Conservation (phyloP, 2,329 filamentous ascomycete species). For the Juglanconis oblonga region DNA sequence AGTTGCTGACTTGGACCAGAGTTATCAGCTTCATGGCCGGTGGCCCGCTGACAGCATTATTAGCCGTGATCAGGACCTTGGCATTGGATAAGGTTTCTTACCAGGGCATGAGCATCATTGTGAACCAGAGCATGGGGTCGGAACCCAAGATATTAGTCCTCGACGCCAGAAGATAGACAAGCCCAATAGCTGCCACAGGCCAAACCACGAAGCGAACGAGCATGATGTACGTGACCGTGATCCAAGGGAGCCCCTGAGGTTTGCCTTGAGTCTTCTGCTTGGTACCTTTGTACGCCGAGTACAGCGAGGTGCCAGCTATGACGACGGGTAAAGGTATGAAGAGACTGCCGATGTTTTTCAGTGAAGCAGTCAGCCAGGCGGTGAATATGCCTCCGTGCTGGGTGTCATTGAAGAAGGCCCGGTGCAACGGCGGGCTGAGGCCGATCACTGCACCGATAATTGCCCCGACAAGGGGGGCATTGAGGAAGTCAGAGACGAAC, state of each 20-base stretch:
- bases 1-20: conserved; percentile 41
- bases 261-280: conserved; percentile 25
- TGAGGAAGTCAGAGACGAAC: conserved; percentile 49
- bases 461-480: conserved; percentile 60
- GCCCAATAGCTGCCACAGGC: conserved; percentile 52
- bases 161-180: conserved; percentile 53
- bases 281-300: conserved; percentile 46
- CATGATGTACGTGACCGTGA: conserved; percentile 49
- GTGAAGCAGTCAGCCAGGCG: conserved; percentile 61
- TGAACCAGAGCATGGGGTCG: conserved; percentile 67
- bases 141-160: conserved; percentile 47
- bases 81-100: background rate
- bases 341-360: conserved; percentile 60
- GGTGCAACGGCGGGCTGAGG: conserved; percentile 56
- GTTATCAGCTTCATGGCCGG: conserved; percentile 46
- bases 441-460: conserved; percentile 57
- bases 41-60: conserved; percentile 31
- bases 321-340: conserved; percentile 66
- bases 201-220: conserved; percentile 58
- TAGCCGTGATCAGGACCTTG: background rate
- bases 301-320: conserved; percentile 64
- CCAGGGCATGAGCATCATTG: conserved; percentile 44
- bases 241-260: conserved; percentile 43
- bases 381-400: conserved; percentile 61
- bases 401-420: conserved; percentile 57